Conservation (phyloP, 345 rosid species). For the Eucalyptus regnans region DNA sequence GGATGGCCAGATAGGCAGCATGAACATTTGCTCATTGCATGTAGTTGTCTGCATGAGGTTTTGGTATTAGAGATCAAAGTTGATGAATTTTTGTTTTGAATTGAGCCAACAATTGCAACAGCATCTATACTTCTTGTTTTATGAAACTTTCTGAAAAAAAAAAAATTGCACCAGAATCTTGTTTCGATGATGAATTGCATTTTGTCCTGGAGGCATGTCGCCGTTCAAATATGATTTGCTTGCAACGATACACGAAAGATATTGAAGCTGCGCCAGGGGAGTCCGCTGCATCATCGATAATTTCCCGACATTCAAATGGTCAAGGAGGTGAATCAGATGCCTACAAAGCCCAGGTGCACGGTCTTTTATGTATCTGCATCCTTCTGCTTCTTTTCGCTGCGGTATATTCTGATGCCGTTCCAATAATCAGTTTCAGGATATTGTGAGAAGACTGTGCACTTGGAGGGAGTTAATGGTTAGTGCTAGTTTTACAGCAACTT, state of each 20-base stretch:
- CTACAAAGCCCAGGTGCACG: conserved; percentile 42
- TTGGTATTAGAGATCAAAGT: not conserved
- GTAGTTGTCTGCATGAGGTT: not conserved
- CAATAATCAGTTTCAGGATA: conserved; percentile 46
- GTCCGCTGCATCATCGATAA: conserved; percentile 68
- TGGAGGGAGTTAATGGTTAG: conserved; percentile 98
- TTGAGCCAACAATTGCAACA: not conserved
- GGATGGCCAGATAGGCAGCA: not conserved
- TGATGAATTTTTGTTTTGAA: not conserved
- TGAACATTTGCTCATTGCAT: not conserved
- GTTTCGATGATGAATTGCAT: conserved; percentile 48
- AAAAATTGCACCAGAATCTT: conserved; percentile 53
- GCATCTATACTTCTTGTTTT: not conserved
- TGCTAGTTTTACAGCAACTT: not conserved
- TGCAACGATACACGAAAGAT: conserved; percentile 74
- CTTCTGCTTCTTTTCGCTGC: not conserved
- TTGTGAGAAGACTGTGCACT: conserved; percentile 67
- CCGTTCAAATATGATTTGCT: conserved; percentile 73
- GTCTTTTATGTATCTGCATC: not conserved
- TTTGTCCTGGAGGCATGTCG: conserved; percentile 81
- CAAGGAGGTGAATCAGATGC: conserved; percentile 28
- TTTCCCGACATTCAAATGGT: conserved; percentile 53
- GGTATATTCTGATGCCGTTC: not conserved
- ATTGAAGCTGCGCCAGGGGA: conserved; percentile 70
- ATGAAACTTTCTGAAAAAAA: conserved; percentile 32